These are phyloP conservation scores for Canavalia ensiformis DNA, from an alignment of 306 rosid species.

Conservation along the genomic window DNA sequence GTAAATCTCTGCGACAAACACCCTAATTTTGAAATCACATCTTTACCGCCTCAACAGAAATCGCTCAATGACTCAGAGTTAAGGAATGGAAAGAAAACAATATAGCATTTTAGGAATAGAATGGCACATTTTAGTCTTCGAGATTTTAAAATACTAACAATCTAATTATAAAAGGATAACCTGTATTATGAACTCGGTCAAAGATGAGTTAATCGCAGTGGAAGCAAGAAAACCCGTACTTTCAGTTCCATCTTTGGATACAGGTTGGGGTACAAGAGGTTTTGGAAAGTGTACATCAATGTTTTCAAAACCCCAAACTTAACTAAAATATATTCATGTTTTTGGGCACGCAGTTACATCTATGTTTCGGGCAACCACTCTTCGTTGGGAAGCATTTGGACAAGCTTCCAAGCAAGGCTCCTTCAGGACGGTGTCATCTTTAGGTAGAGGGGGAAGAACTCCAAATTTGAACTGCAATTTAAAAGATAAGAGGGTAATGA, in stretches of 20 bases:
- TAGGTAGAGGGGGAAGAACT: slow-evolving; percentile 70
- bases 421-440: slow-evolving; percentile 71
- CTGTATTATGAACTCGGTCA: neutral
- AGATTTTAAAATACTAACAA: neutral
- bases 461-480: slow-evolving; percentile 88
- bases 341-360: slow-evolving; percentile 67
- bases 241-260: slow-evolving; percentile 35
- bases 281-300: slow-evolving; percentile 27
- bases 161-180: slow-evolving; percentile 8
- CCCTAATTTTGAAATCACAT: too few relatives aligned
- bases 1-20: too few relatives aligned
- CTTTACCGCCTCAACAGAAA: too few relatives aligned
- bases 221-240: neutral
- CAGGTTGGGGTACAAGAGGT: neutral
- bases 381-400: slow-evolving; percentile 71
- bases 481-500: slow-evolving; percentile 29
- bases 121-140: too few relatives aligned
- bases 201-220: neutral
- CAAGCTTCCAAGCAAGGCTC: slow-evolving; percentile 89
- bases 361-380: slow-evolving; percentile 50
- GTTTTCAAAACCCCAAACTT: neutral
- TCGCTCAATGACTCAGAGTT: too few relatives aligned
- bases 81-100: too few relatives aligned
- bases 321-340: slow-evolving; percentile 54
- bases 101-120: too few relatives aligned